A percentile compares a stretch with the other conserved stretches of the same genome.
These are phyloP conservation scores for Eutrema yunnanense DNA, from an alignment of 345 rosid species.

Conservation along the genomic window DNA sequence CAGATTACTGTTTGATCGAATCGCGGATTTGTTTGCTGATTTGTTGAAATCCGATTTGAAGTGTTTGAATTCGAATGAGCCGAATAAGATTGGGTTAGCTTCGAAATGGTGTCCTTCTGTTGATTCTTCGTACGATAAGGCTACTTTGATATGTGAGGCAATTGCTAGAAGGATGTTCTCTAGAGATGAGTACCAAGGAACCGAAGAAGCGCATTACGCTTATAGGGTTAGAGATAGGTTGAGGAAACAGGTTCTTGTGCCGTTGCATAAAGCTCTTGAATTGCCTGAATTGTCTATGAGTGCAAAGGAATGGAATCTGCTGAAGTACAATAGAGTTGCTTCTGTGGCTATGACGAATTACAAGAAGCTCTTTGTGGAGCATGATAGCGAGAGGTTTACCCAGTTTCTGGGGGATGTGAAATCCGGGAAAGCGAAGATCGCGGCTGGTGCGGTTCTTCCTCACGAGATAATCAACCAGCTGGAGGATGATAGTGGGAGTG, in stretches of 20 bases:
- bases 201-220: slow-evolving; percentile 24
- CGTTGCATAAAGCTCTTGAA: slow-evolving; percentile 15
- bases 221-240: slow-evolving; percentile 28
- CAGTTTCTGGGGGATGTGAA: slow-evolving; percentile 19
- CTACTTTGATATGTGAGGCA: slow-evolving; percentile 30
- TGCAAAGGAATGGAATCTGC: slow-evolving; percentile 20
- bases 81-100: slow-evolving; percentile 20
- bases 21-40: slow-evolving; percentile 26
- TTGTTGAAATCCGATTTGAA: slow-evolving; percentile 26
- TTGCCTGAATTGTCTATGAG: slow-evolving; percentile 30
- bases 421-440: slow-evolving; percentile 29
- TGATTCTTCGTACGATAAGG: slow-evolving; percentile 29
- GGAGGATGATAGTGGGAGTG: background rate
- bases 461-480: slow-evolving; percentile 49
- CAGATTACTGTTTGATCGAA: slow-evolving; percentile 10
- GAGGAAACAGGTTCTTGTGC: slow-evolving; percentile 32
- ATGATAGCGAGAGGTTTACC: slow-evolving; percentile 20
- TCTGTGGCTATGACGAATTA: slow-evolving; percentile 33
- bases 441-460: slow-evolving; percentile 59
- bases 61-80: slow-evolving; percentile 10
- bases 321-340: slow-evolving; percentile 28
- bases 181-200: slow-evolving; percentile 25
- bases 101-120: slow-evolving; percentile 34
- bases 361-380: slow-evolving; percentile 10
- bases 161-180: slow-evolving; percentile 22